Base-by-base conservation (phyloP, 495 filamentous ascomycete species). In the Xylaria curta region DNA sequence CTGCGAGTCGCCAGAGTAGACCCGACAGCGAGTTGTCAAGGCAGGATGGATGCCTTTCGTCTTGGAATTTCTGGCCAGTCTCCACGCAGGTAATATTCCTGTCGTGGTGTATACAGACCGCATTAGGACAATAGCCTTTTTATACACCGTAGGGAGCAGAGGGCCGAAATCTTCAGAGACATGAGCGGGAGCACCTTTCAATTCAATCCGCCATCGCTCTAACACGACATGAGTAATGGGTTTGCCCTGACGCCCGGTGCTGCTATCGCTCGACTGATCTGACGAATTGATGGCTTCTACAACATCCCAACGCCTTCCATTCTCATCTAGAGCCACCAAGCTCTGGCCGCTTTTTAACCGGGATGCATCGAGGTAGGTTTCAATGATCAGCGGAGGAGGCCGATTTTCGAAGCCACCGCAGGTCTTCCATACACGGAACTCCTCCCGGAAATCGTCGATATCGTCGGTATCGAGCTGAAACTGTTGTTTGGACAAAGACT, bases 391-490 rank as follows among this genome's bases (percentile, higher is more conserved):
- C 24, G 94, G 92, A 51, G 93, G 94, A 26, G 96, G 96, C 66
- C 90, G 90, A 73, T 91, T 90, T 33, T 92, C 89, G 56, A 91
- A 87, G 60, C 91, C 88, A 82, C 95, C 93, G 69, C 90, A 92
- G 40, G 81, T 86, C 81, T 88, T 91, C 94, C 94, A 99, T 53
- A 90, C 84, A 73, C 87, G 86, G 42, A 98, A 85, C 70, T 94
- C 91, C 69, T 97, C 91, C 76, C 89, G 85, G 72, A 96, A 92
- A 54, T 89, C 89, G 76, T 97, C 94, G 66, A 94, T 95, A 67
- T 99, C 96, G 73, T 97, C 94, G 58, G 97, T 86, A 62, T 97
- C 93, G 73, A 98, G 88, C 78, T 97, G 96, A 82, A 98, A 99
- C 96, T 98, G 69, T 68, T 31, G 38, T 54, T 44, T n/a, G 60